Percentiles rank a stretch among this genome's conserved stretches.
Conservation (phyloP, 108 stramenopile genomes). For the Nitzschia sp. region DNA sequence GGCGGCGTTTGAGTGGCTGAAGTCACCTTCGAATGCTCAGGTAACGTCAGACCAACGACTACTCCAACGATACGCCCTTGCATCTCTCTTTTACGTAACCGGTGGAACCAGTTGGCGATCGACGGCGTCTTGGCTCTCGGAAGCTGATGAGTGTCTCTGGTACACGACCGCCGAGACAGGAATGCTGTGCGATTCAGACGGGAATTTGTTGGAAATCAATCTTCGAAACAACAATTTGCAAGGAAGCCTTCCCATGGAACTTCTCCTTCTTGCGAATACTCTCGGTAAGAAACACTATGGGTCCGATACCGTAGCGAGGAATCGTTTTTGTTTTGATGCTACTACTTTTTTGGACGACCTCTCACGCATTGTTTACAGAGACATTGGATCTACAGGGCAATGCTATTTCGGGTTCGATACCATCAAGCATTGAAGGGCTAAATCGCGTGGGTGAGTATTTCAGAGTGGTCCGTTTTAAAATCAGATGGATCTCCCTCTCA, state of each 20-base stretch:
- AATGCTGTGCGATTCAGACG: conserved; percentile 24
- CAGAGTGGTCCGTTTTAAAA: too few species aligned
- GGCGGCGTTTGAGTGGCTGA: conserved; percentile 20
- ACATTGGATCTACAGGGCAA: not conserved
- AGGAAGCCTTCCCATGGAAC: conserved; percentile 19
- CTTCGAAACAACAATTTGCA: conserved; percentile 20
- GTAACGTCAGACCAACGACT: conserved; percentile 6
- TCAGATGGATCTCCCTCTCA: too few species aligned
- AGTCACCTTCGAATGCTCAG: not conserved
- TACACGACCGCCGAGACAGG: conserved; percentile 7
- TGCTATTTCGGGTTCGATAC: conserved; percentile 4
- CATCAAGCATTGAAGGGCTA: not conserved
- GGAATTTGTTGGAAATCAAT: not conserved
- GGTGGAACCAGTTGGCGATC: conserved; percentile 20
- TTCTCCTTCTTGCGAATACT: not conserved
- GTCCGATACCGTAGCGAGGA: not conserved
- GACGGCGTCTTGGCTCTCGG: conserved; percentile 15
- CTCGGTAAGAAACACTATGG: conserved; percentile 4
- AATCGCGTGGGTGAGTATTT: not conserved
- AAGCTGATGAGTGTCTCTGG: conserved; percentile 20
- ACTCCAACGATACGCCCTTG: conserved; percentile 29
- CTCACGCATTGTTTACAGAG: not conserved
- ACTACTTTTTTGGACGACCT: not conserved
- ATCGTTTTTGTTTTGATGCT: not conserved
- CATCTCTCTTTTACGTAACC: conserved; percentile 28